Evolutionary conservation across 257 asterid species (phyloP), one percentile per base, ranked within the genome.

Genomic region (Fraxinus quadrangulata): DNA sequence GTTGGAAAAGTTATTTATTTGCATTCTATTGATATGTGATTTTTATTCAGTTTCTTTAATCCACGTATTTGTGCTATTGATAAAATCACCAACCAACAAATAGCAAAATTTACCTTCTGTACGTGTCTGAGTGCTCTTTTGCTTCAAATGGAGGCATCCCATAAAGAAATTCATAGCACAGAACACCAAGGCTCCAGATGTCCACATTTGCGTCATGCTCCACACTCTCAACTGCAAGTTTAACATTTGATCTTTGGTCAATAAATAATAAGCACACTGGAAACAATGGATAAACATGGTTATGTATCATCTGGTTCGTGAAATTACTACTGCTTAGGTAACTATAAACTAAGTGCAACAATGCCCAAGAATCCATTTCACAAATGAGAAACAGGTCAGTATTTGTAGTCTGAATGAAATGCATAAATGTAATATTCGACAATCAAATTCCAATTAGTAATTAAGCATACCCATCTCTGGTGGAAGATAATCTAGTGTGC

Each of bases 121-220:
- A 96, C 3, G 99, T 96, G 85, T 96, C 99, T 0, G 97, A 86
- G 82, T 93, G 98, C 75, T 96, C 97, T 86, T 89, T 88, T 19
- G 98, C 98, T 83, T 96, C 99, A 75, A 96, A 96, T 65, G 99
- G 98, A 69, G 99, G 97, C 31, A 92, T 75, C 47, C 99, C 99
- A 56, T 96, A 96, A n/a, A 96, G 88, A 86, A 96, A 96, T 75
- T 96, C 99, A 56, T 91, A 96, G 91, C 99, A 93, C 13, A 96
- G 88, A 75, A 96, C 86, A 56, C 99, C 99, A 14, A 96, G 97
- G 83, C 98, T 93, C 99, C 98, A 96, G 74, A 96, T 93, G 75
- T 96, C 99, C 75, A 96, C 98, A 86, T 75, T 92, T 21, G 98
- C 91, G n/a, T 96, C 99, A 80, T 96, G 99, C 87, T 93, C 99